Percentiles rank a stretch among this genome's conserved stretches.
phyloP scores from a whole-genome alignment of 2,329 filamentous ascomycete species.

The Ophiostoma himal-ulmi region DNA sequence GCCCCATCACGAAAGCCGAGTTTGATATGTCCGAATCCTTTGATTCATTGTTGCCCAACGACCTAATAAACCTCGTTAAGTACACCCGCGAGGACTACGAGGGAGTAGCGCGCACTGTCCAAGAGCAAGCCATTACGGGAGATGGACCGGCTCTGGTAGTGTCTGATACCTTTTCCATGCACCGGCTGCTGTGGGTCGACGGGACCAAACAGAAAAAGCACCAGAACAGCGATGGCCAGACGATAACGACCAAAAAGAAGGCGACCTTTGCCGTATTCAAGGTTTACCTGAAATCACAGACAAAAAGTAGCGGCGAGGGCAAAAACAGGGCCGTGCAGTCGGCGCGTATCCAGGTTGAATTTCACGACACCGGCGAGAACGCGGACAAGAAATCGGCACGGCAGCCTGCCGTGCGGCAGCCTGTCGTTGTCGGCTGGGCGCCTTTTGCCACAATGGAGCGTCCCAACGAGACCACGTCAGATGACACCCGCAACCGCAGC shows the following conservation, averaged over 20 bases:
- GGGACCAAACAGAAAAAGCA: neutral
- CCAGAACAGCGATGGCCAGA: neutral
- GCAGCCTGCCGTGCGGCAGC: neutral
- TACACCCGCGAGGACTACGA: too few relatives aligned
- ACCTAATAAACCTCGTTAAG: too few relatives aligned
- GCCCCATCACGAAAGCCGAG: too few relatives aligned
- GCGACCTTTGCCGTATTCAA: too few relatives aligned
- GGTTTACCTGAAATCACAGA: neutral
- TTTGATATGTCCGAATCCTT: too few relatives aligned
- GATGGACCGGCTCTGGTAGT: conserved; percentile 10
- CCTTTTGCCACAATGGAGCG: conserved; percentile 17
- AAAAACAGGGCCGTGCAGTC: conserved; percentile 12
- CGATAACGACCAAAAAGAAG: too few relatives aligned
- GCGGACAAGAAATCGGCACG: neutral
- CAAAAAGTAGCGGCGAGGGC: conserved; percentile 16
- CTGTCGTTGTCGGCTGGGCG: conserved; percentile 20
- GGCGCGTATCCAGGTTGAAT: conserved; percentile 19
- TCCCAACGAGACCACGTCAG: conserved; percentile 13
- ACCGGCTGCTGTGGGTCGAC: conserved; percentile 21
- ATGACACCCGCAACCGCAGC: conserved; percentile 7
- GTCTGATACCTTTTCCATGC: conserved; percentile 17
- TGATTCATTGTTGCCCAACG: too few relatives aligned
- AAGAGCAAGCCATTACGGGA: neutral
- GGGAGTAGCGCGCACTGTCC: too few relatives aligned
- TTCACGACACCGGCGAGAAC: conserved; percentile 12